phyloP scores from a whole-genome alignment of 2,329 filamentous ascomycete genomes.

The Talaromyces islandicus region DNA sequence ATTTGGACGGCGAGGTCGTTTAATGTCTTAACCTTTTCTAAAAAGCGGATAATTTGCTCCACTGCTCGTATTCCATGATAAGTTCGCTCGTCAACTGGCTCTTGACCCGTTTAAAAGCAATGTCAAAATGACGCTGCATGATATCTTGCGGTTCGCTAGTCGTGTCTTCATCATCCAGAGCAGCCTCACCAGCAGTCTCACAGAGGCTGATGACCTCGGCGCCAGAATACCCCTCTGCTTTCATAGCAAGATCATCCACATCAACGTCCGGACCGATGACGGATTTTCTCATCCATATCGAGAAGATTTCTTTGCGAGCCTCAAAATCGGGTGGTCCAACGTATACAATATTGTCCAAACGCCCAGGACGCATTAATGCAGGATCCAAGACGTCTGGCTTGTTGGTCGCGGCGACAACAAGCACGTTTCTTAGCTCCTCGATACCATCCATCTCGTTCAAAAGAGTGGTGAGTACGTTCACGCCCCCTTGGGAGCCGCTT shows the following conservation, averaged over 20 bases:
- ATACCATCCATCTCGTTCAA: slow-evolving; percentile 97
- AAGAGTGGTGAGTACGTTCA: slow-evolving; percentile 83
- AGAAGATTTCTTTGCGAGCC: slow-evolving; percentile 71
- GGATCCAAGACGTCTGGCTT: slow-evolving; percentile 79
- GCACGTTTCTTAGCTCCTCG: slow-evolving; percentile 72
- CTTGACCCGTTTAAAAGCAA: slow-evolving; percentile 41
- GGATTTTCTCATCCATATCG: slow-evolving; percentile 59
- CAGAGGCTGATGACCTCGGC: slow-evolving; percentile 69
- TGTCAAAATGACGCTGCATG: slow-evolving; percentile 38
- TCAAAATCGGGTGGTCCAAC: slow-evolving; percentile 71
- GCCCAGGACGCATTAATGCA: slow-evolving; percentile 76
- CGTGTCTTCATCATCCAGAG: slow-evolving; percentile 48
- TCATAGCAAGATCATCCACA: slow-evolving; percentile 54
- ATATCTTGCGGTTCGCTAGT: slow-evolving; percentile 32
- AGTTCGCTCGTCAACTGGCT: slow-evolving; percentile 56
- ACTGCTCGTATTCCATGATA: slow-evolving; percentile 54
- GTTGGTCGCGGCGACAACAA: slow-evolving; percentile 88
- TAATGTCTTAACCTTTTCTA: not conserved
- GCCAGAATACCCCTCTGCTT: slow-evolving; percentile 74
- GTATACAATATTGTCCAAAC: slow-evolving; percentile 80
- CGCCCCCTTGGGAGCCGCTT: slow-evolving; percentile 44
- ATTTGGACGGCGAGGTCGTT: too few species aligned
- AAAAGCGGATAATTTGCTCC: slow-evolving; percentile 30
- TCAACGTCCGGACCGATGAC: slow-evolving; percentile 60
- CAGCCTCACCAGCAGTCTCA: slow-evolving; percentile 45